Evolutionary conservation across 2,329 filamentous ascomycete species (phyloP), one percentile per base, ranked within the genome.

Genomic region (Leptographium flavum): DNA sequence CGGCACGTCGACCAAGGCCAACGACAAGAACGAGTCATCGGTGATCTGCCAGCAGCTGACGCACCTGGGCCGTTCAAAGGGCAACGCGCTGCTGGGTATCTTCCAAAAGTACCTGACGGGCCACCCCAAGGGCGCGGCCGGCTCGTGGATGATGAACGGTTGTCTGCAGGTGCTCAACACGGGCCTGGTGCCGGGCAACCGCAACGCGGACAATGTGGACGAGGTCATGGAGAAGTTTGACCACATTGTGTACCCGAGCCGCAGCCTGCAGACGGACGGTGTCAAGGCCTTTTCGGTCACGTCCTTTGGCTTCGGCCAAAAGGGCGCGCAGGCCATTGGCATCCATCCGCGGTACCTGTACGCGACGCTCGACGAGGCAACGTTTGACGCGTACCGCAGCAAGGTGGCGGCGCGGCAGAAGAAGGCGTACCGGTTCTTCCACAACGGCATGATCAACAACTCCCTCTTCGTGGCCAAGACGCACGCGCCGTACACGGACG

Each of bases 141-240:
- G 92, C 71, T 92, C 90, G 41, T 98, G 92, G 88, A 98, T 98
- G 92, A 81, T 98, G 76, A 98, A 98, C 71, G 92, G 92, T 53
- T 92, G 86, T 63, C 70, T 98, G 62, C 92, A 98, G 64, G 87
- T 95, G 39, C 77, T 98, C 56, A 94, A 96, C 71, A 82, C 76
- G 43, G 92, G 92, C 59, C 72, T 98, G 42, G 90, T 98, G 22
- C 92, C 92, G 14, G 92, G 92, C 49, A 98, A 98, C 70, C 83
- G 88, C 58, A 98, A 98, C 57, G 92, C 92, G 43, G 92, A 98
- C 70, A 98, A 98, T 55, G 80, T 98, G 45, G 92, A 98, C 61
- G 79, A 88, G 60, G 74, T 88, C 55, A 93, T 98, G 84, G 90
- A 96, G 73, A 77, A 95, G 62, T 98, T 92, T 56, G 92, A 98